Evolutionary conservation across 768 basidiomycete species (phyloP).

Genomic region (Termitomyces sp.): DNA sequence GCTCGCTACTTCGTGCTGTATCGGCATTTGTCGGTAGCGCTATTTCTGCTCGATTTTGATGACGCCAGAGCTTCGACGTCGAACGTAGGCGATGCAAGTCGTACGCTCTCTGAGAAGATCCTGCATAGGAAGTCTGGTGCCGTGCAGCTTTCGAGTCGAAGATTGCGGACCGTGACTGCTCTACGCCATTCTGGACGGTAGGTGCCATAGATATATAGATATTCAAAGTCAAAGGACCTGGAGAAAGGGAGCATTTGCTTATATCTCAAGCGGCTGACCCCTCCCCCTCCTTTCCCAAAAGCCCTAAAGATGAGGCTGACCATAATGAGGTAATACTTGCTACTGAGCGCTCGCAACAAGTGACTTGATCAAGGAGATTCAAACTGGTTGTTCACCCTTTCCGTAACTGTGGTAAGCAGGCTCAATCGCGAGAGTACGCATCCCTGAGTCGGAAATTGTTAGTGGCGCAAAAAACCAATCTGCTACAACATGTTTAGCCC

Average conservation of each 20-base stretch:
- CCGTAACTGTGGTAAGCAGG: too few relatives aligned
- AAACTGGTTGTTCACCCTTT: background rate
- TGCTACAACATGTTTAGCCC: too few relatives aligned
- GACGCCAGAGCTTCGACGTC: background rate
- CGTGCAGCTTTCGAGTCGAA: background rate
- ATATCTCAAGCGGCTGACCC: slow-evolving; percentile 4
- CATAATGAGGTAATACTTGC: background rate
- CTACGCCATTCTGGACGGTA: background rate
- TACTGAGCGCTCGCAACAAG: background rate
- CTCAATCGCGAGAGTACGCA: too few relatives aligned
- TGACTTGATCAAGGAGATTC: background rate
- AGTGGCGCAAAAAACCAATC: too few relatives aligned
- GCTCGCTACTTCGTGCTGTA: background rate
- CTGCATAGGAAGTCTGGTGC: background rate
- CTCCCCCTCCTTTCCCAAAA: too few relatives aligned
- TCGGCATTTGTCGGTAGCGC: background rate
- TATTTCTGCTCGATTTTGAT: slow-evolving; percentile 3
- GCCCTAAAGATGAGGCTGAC: background rate
- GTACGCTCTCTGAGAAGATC: background rate
- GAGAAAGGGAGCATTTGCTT: background rate
- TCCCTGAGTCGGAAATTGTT: too few relatives aligned
- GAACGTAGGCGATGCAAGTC: background rate
- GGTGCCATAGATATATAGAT: slow-evolving; percentile 2
- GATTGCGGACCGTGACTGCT: background rate
- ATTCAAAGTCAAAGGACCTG: background rate